Conservation (phyloP, 2,329 filamentous ascomycete species). For the Stachybotrys chlorohalonatus region DNA sequence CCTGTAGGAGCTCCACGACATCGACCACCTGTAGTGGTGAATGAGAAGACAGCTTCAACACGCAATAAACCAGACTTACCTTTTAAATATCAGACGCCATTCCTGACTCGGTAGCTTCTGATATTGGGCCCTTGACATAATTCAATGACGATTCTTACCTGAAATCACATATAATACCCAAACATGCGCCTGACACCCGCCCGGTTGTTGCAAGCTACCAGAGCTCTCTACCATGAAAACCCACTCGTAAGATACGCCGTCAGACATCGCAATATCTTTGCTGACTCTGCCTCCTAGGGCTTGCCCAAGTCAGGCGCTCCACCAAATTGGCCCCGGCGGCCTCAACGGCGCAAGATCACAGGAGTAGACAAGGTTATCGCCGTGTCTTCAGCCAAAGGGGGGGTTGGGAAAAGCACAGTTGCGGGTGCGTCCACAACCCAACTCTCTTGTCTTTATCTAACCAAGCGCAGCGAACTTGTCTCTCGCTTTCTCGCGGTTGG, state of each 20-base stretch:
- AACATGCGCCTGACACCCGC: conserved; percentile 27
- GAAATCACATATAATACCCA: not conserved
- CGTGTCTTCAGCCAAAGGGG: conserved; percentile 95
- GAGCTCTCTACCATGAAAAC: conserved; percentile 62
- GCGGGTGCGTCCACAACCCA: conserved; percentile 45
- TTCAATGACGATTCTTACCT: no score
- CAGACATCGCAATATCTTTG: not conserved
- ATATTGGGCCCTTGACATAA: no score
- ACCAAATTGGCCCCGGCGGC: conserved; percentile 58
- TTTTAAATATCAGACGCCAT: no score
- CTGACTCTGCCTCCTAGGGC: conserved; percentile 44
- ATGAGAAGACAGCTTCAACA: no score
- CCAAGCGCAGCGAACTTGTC: conserved; percentile 60
- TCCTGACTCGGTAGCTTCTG: no score
- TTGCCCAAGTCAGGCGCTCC: conserved; percentile 65
- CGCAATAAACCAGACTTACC: no score
- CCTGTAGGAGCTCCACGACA: no score
- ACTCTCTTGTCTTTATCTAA: not conserved
- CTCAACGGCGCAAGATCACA: conserved; percentile 69
- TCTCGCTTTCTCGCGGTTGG: conserved; percentile 73
- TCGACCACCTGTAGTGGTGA: no score
- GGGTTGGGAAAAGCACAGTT: conserved; percentile 95
- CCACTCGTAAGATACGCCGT: conserved; percentile 53
- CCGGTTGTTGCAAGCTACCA: conserved; percentile 24
- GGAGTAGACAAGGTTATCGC: conserved; percentile 88